A percentile compares a stretch with the other conserved stretches of the same genome.
phyloP scores from a whole-genome alignment of 257 asterid genomes.

The Nicotiana noctiflora region DNA sequence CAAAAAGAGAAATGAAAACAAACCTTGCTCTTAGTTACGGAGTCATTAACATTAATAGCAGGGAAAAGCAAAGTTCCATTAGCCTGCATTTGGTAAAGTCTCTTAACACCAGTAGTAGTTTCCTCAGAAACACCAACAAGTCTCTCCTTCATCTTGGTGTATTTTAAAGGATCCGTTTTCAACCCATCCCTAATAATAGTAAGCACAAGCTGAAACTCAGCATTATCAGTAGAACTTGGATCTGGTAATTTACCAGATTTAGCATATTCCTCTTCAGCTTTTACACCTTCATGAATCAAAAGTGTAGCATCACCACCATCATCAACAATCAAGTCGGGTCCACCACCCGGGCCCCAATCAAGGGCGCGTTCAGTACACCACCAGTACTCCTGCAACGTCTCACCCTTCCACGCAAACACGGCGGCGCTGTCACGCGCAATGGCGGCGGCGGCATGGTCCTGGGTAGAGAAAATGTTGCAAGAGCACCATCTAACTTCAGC shows the following conservation, averaged over 20 bases:
- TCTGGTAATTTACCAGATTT: slow-evolving; percentile 28
- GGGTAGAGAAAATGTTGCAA: slow-evolving; percentile 29
- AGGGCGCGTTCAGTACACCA: slow-evolving; percentile 44
- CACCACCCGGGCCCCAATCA: slow-evolving; percentile 40
- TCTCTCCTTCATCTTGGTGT: slow-evolving; percentile 35
- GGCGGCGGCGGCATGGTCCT: slow-evolving; percentile 34
- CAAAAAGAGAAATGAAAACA: too few species aligned
- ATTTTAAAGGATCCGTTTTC: slow-evolving; percentile 28
- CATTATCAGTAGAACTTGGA: slow-evolving; percentile 32
- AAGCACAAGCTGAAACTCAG: slow-evolving; percentile 35
- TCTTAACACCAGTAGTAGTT: slow-evolving; percentile 40
- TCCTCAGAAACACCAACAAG: slow-evolving; percentile 44
- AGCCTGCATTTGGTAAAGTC: slow-evolving; percentile 38
- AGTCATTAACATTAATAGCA: slow-evolving; percentile 31
- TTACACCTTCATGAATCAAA: slow-evolving; percentile 37
- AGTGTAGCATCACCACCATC: slow-evolving; percentile 39
- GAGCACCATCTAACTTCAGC: slow-evolving; percentile 42
- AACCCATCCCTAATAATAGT: slow-evolving; percentile 28
- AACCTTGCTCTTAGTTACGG: slow-evolving; percentile 44
- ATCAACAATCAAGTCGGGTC: slow-evolving; percentile 36
- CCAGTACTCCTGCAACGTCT: slow-evolving; percentile 39
- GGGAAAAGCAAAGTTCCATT: slow-evolving; percentile 30
- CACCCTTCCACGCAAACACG: slow-evolving; percentile 33
- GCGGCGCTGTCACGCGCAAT: slow-evolving; percentile 31
- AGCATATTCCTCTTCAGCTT: slow-evolving; percentile 32